Base-by-base conservation (phyloP, 2,329 filamentous ascomycete genomes). In the Fusarium gaditjirri region DNA sequence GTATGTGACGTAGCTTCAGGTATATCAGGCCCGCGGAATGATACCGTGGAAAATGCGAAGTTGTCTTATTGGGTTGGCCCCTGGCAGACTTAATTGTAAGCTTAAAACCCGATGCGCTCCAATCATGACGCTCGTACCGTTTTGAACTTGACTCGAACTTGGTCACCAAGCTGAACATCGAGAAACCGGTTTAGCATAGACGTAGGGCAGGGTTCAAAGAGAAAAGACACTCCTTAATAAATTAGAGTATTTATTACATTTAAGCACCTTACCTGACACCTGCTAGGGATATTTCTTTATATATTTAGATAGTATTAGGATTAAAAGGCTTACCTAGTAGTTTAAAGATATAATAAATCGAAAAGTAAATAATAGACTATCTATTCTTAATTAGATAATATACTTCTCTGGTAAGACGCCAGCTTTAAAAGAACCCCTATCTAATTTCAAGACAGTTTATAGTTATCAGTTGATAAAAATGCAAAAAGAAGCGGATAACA, bases 401-500 rank as follows among this genome's bases (percentile, higher is more conserved):
- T 5, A 13, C 1, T 3, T 9, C 8, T 7, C 5, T 25, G 7
- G 10, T 13, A 41, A 41, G 21, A 14, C 12, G 14, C 2, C 6
- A 13, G 5, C 7, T 53, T 8, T 2, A 0, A 5, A 5, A n/a
- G 8, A 5, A 3, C 4, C 2, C 11, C 4, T 2, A 2, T 23
- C 8, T 17, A 7, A 0, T 5, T 11, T 23, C 3, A 0, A 6
- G 8, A n/a, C 5, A n/a, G 1, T 6, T 38, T 7, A 3, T 2
- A 3, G n/a, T 12, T 39, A 1, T 3, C 3, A 29, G 3, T 9
- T 7, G 14, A 31, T 25, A 38, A 57, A 46, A 33, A 13, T 10
- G 47, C 8, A 56, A 56, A 60, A 43, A 57, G 50, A 57, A 60
- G 39, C 50, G 63, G 53, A 66, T 66, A 66, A 66, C 1, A 12